These are phyloP conservation scores for Ascochyta pisi DNA, from an alignment of 2,329 filamentous ascomycete genomes.

Conservation along the genomic window DNA sequence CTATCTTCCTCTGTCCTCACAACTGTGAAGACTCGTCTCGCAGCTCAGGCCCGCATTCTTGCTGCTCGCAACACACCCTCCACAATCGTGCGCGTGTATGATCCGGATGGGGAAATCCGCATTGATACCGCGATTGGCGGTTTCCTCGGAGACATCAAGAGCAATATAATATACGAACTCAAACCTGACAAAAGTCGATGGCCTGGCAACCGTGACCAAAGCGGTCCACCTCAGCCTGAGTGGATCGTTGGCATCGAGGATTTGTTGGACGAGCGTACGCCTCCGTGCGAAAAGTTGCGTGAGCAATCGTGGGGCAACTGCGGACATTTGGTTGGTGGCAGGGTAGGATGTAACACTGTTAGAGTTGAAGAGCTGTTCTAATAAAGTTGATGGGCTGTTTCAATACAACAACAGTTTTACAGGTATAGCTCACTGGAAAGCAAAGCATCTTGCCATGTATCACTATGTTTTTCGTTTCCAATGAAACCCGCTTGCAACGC, in stretches of 20 bases:
- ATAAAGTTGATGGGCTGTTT: background rate
- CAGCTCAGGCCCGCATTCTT: slow-evolving; percentile 71
- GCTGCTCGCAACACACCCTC: slow-evolving; percentile 61
- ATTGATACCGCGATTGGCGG: slow-evolving; percentile 65
- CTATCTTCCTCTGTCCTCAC: slow-evolving; percentile 29
- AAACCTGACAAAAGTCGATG: slow-evolving; percentile 55
- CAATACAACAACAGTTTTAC: background rate
- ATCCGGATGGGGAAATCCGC: slow-evolving; percentile 56
- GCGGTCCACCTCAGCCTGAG: slow-evolving; percentile 18
- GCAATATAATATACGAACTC: slow-evolving; percentile 67
- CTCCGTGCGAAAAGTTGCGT: background rate
- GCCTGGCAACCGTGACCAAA: slow-evolving; percentile 15
- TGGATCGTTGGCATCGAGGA: slow-evolving; percentile 40
- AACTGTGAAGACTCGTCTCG: slow-evolving; percentile 64
- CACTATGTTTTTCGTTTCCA: background rate
- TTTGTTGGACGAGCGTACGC: slow-evolving; percentile 25
- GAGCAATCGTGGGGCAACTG: slow-evolving; percentile 20
- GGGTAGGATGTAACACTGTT: slow-evolving; percentile 14
- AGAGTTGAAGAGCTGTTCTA: slow-evolving; percentile 30
- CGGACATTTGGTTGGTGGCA: slow-evolving; percentile 24
- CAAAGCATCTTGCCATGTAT: background rate
- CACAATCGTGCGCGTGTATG: slow-evolving; percentile 65
- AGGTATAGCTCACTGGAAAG: background rate
- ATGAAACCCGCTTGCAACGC: background rate
- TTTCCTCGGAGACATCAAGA: slow-evolving; percentile 67